A percentile compares a stretch with the other conserved stretches of the same genome.
Evolutionary conservation across 1,139 yeast species (phyloP).

Genomic region (Trichomonascaceae sp.): DNA sequence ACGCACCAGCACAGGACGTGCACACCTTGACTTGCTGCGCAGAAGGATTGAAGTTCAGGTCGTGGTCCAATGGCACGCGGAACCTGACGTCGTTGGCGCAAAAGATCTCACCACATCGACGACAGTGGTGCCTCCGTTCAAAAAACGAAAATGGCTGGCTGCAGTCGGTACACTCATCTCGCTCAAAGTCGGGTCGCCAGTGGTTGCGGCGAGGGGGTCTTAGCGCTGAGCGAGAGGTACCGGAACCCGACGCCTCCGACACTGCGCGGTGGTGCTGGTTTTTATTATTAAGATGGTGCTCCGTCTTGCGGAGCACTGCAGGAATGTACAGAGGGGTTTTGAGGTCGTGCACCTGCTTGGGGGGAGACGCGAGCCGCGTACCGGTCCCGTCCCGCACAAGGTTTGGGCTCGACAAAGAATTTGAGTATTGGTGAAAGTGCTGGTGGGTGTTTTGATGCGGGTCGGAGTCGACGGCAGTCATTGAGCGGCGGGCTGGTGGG

Average conservation of each 20-base stretch:
- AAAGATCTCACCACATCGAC: constrained; percentile 86
- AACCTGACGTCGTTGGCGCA: constrained; percentile 52
- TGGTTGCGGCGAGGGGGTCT: constrained; percentile 51
- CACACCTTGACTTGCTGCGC: constrained; percentile 74
- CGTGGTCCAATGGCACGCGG: constrained; percentile 49
- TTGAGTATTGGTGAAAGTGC: background rate
- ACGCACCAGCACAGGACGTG: constrained; percentile 56
- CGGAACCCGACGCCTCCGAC: background rate
- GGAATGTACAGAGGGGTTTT: constrained; percentile 82
- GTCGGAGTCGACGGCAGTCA: too few relatives aligned
- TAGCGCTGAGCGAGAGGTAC: constrained; percentile 4
- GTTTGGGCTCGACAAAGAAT: too few relatives aligned
- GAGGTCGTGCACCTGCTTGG: constrained; percentile 32
- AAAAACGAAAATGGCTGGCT: constrained; percentile 29
- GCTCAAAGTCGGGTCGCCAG: constrained; percentile 65
- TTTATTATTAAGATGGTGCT: constrained; percentile 20
- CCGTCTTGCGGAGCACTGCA: constrained; percentile 63
- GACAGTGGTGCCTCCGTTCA: constrained; percentile 86
- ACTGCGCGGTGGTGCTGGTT: constrained; percentile 25
- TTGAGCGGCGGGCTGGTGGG: too few relatives aligned
- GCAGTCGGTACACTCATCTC: constrained; percentile 61
- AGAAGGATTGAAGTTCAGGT: constrained; percentile 58
- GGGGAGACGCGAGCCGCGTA: constrained; percentile 14
- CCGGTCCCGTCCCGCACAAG: too few relatives aligned
- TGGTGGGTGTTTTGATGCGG: background rate